These are phyloP conservation scores for Oryza meridionalis DNA, from an alignment of 176 grass and related monocot genomes.

Conservation along the genomic window DNA sequence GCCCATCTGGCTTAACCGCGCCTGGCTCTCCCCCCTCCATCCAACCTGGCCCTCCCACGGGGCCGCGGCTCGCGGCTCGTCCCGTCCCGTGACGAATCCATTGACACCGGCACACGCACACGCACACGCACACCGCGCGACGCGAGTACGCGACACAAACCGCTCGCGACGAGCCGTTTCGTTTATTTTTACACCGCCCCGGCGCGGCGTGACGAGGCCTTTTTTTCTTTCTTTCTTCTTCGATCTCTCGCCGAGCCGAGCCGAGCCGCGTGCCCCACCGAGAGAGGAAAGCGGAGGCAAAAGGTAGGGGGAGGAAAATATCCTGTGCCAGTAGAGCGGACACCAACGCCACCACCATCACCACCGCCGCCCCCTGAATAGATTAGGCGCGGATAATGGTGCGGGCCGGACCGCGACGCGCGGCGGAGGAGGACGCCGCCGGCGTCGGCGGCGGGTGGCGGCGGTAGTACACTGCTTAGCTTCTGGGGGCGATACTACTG, in stretches of 20 bases:
- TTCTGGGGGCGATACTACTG: background rate
- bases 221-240: background rate
- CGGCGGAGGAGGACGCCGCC: constrained; percentile 21
- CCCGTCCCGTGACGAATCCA: too few species aligned
- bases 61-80: background rate
- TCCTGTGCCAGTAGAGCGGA: constrained; percentile 42
- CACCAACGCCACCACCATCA: constrained; percentile 30
- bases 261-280: background rate
- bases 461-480: background rate
- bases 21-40: background rate
- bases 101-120: too few species aligned
- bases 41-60: background rate
- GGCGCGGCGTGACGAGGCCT: background rate
- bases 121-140: background rate
- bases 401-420: constrained; percentile 15
- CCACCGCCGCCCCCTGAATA: constrained; percentile 2
- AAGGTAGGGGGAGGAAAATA: constrained; percentile 35
- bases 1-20: background rate
- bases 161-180: background rate
- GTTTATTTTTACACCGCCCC: constrained; percentile 11
- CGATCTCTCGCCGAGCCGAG: background rate
- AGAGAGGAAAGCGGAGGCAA: background rate
- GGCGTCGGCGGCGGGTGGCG: constrained; percentile 34
- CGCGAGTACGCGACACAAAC: background rate
- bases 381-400: constrained; percentile 41